A percentile compares a stretch with the other conserved stretches of the same genome.
These are phyloP conservation scores for Solanum arcanum DNA, from an alignment of 257 asterid genomes.

Conservation along the genomic window DNA sequence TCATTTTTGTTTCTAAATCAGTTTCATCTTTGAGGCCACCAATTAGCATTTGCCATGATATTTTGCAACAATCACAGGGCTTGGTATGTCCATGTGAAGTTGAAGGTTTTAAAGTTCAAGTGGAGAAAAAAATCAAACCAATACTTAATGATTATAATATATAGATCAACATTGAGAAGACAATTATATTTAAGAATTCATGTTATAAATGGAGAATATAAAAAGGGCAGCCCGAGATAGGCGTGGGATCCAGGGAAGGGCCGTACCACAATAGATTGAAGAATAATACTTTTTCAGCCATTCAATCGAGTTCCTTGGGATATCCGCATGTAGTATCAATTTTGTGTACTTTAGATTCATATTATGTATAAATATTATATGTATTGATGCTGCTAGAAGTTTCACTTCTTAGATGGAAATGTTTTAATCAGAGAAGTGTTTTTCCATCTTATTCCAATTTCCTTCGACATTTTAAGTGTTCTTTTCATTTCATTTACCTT, in stretches of 20 bases:
- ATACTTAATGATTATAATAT: not conserved
- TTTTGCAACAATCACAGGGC: not conserved
- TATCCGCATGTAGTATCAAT: not conserved
- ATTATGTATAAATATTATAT: not conserved
- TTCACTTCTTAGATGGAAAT: not conserved
- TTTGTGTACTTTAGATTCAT: not conserved
- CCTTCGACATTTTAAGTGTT: not conserved
- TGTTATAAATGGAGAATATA: not conserved
- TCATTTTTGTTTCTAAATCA: not conserved
- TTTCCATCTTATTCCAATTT: not conserved
- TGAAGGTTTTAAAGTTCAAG: not conserved
- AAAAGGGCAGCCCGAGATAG: not conserved
- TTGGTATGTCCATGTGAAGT: not conserved
- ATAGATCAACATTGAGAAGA: not conserved
- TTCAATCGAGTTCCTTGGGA: not conserved
- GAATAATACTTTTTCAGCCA: not conserved
- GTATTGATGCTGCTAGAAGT: not conserved
- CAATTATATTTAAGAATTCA: not conserved
- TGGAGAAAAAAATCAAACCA: not conserved
- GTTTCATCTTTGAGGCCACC: not conserved
- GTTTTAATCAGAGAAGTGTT: not conserved
- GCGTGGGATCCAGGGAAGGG: not conserved
- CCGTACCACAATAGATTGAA: not conserved
- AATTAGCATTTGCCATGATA: not conserved
- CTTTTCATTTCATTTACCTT: not conserved